Evolutionary conservation across 768 basidiomycete genomes (phyloP), one percentile per base, ranked within the genome.

Genomic region (Lactarius akahatsu): DNA sequence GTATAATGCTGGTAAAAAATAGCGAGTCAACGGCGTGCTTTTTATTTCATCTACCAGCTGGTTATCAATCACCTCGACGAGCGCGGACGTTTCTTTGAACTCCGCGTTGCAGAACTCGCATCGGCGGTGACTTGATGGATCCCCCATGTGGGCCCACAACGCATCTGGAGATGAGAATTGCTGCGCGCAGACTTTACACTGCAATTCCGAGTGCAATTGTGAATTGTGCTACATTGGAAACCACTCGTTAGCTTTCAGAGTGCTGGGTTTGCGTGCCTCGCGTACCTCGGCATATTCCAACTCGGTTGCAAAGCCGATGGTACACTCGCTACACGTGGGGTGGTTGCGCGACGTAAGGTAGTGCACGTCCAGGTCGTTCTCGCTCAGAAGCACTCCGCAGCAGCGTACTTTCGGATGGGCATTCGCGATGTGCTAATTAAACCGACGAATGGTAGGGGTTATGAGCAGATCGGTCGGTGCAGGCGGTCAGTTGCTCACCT

Each of bases 61-160:
- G 6, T 7, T 30, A 61, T 6, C 16, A 52, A n/a, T 41, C 50
- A 69, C 69, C 66, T 69, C 69, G 20, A 68, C 62, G 30, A 69
- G 59, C 26, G 69, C 59, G 26, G 66, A 67, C 10, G 62, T 68
- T 28, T 69, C 52, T 56, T 55, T 69, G 61, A 69, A 69, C 32
- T 63, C 62, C 11, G 62, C 66, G 36, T 45, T 61, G 32, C 69
- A 69, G 32, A 69, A 69, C 38, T 68, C 69, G 62, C 69, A 69
- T n/a, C 61, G 50, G 55, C 58, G 59, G 20, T 69, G 69, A 13
- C 52, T 63, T 34, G 61, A 45, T 20, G 26, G 54, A 32, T 69
- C 45, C 11, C 23, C 32, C 4, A 30, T n/a, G 23, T 69, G 69
- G 4, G 58, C 28, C n/a, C 16, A 38, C 6, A 69, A 54, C 40